Base-by-base conservation (phyloP, 495 filamentous ascomycete species). In the Choiromyces venosus region DNA sequence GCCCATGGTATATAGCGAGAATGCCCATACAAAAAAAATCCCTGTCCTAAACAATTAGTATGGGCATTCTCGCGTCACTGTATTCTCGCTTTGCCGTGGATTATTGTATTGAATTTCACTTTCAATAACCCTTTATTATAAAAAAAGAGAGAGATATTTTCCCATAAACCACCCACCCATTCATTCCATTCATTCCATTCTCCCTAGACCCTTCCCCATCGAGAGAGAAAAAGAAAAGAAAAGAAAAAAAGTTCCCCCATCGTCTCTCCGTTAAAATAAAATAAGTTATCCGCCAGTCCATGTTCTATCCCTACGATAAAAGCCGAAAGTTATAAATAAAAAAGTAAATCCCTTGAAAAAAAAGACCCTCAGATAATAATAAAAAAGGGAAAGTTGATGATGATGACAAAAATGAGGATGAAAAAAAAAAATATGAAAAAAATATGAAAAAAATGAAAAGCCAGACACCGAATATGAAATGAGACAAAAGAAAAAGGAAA, bases 391-490 rank as follows among this genome's bases (percentile, higher is more conserved):
- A 38, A 35, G 18, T 40, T 33, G 19, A 35, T 35, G 36, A 56
- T n/a, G 25, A 35, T 25, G 37, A 70, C 33, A 21, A 9, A 72
- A 29, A 37, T 12, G 37, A 7, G 12, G 65, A 38, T 29, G 25
- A 25, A 46, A 76, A 78, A 72, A 71, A 71, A 75, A 81, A n/a
- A n/a, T n/a, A 71, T 44, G 65, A 73, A 71, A 78, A 38, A n/a
- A 42, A 76, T 71, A 77, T 21, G 72, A 72, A 74, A 42, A 69
- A 75, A 81, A 71, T 44, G 65, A 73, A 71, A 78, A 38, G 68
- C 72, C 81, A 76, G 82, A 71, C 79, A 79, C 72, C 72, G 74
- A 82, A 80, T 76, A 81, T 79, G 74, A 67, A 77, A 77, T 73
- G 64, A 68, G 40, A 65, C 9, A 68, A 21, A 74, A 29, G 65